A percentile compares a stretch with the other conserved stretches of the same genome.
phyloP scores from a whole-genome alignment of 176 grass and related monocot genomes.

The Ensete glaucum region DNA sequence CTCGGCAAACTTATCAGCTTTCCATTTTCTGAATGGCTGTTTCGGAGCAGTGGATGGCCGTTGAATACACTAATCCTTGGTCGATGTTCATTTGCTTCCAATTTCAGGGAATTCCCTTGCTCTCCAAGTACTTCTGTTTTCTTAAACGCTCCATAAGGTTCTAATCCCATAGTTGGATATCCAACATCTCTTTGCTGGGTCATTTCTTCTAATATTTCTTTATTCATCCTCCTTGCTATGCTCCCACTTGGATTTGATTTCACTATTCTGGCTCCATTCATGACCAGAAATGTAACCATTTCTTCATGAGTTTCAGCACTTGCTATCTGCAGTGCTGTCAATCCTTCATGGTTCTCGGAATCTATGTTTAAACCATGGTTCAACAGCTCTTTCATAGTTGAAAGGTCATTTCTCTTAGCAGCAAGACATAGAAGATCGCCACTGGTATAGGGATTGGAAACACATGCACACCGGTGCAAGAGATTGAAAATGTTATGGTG shows the following conservation, averaged over 20 bases:
- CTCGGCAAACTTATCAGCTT: constrained; percentile 62
- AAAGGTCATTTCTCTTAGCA: constrained; percentile 44
- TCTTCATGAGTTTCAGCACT: constrained; percentile 41
- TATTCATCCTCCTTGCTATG: constrained; percentile 17
- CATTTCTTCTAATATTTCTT: constrained; percentile 36
- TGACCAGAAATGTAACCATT: constrained; percentile 46
- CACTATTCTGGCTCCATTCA: constrained; percentile 57
- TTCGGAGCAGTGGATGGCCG: constrained; percentile 62
- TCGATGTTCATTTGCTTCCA: constrained; percentile 10
- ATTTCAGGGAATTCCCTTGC: constrained; percentile 1
- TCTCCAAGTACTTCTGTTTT: constrained; percentile 1
- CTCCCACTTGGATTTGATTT: constrained; percentile 19
- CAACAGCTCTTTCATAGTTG: constrained; percentile 59
- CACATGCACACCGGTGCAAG: constrained; percentile 51
- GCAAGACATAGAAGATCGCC: constrained; percentile 69
- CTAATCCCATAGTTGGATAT: constrained; percentile 29
- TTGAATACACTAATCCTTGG: constrained; percentile 67
- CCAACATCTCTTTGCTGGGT: constrained; percentile 39
- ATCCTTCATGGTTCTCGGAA: constrained; percentile 49
- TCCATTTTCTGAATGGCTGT: constrained; percentile 41
- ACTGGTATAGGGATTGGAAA: constrained; percentile 33
- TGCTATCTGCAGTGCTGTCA: constrained; percentile 49
- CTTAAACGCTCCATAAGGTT: constrained; percentile 6
- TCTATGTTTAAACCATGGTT: constrained; percentile 59
- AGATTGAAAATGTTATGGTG: constrained; percentile 85